Evolutionary conservation across 192 early-diverging fungal species (phyloP).

Genomic region (Lobulomyces angularis): DNA sequence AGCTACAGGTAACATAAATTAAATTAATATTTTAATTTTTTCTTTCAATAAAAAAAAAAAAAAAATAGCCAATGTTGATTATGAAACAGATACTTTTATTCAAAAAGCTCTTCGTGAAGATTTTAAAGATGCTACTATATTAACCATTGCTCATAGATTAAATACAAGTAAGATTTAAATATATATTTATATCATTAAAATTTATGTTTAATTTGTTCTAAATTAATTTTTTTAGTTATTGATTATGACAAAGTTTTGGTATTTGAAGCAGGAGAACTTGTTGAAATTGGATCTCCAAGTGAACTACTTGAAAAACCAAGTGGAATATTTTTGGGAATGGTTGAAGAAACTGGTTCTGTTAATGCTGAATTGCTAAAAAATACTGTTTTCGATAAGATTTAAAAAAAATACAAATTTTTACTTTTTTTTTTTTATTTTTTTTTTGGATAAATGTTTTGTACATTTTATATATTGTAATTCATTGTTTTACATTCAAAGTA

Average conservation of each 20-base stretch:
- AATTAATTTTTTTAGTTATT: too few species aligned
- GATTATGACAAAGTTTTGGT: constrained; percentile 8
- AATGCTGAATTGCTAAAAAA: constrained; percentile 8
- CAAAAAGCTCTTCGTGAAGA: constrained; percentile 51
- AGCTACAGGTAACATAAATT: too few species aligned
- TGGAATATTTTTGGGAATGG: constrained; percentile 53
- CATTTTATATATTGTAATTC: too few species aligned
- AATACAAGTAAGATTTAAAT: too few species aligned
- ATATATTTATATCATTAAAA: too few species aligned
- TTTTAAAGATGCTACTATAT: constrained; percentile 50
- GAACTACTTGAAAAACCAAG: constrained; percentile 16
- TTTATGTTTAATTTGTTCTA: too few species aligned
- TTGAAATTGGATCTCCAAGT: constrained; percentile 6
- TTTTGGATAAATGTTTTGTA: too few species aligned
- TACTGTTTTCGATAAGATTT: too few species aligned
- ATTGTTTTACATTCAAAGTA: too few species aligned
- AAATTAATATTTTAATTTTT: not conserved
- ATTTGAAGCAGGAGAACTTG: constrained; percentile 3
- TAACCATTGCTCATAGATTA: constrained; percentile 27
- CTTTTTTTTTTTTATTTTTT: too few species aligned
- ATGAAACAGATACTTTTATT: constrained; percentile 56
- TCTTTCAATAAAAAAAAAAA: too few species aligned
- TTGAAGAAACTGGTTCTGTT: constrained; percentile 37
- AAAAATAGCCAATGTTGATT: constrained; percentile 50
- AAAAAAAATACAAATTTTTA: too few species aligned